These are phyloP conservation scores for Acorus calamus DNA, from an alignment of 106 monocot genomes.

Conservation along the genomic window DNA sequence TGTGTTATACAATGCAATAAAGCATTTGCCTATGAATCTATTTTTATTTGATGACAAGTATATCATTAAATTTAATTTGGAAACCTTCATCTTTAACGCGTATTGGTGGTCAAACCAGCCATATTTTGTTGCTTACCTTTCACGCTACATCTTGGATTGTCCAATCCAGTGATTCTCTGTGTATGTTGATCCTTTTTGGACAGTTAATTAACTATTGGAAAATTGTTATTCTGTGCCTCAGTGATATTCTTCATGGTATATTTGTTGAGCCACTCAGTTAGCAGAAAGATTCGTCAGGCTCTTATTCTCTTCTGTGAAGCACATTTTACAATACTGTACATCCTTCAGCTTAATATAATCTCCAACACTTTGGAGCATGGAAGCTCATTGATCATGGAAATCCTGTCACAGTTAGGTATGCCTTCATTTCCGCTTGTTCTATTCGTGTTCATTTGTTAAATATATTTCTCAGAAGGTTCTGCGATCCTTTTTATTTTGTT, in stretches of 20 bases:
- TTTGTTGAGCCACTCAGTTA: slow-evolving; percentile 72
- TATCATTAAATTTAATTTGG: no score
- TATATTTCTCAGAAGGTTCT: no score
- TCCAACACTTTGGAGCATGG: slow-evolving; percentile 49
- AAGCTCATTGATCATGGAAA: slow-evolving; percentile 38
- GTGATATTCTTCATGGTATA: slow-evolving; percentile 80
- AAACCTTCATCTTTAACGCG: no score
- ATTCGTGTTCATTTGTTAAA: not conserved
- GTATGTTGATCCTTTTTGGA: no score
- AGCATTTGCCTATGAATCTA: no score
- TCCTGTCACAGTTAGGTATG: slow-evolving; percentile 74
- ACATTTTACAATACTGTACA: slow-evolving; percentile 77
- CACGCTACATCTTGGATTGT: no score
- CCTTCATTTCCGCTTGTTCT: not conserved
- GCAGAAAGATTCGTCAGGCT: slow-evolving; percentile 53
- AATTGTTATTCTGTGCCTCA: slow-evolving; percentile 20
- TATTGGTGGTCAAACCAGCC: no score
- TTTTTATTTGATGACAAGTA: no score
- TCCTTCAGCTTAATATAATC: slow-evolving; percentile 76
- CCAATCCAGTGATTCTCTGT: no score
- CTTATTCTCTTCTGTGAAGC: slow-evolving; percentile 76
- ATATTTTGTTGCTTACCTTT: no score
- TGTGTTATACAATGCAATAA: no score
- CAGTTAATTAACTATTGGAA: not conserved
- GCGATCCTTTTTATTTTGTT: no score